A percentile compares a stretch with the other conserved stretches of the same genome.
These are phyloP conservation scores for Dendrobium officinale DNA, from an alignment of 106 monocot genomes.

Conservation along the genomic window DNA sequence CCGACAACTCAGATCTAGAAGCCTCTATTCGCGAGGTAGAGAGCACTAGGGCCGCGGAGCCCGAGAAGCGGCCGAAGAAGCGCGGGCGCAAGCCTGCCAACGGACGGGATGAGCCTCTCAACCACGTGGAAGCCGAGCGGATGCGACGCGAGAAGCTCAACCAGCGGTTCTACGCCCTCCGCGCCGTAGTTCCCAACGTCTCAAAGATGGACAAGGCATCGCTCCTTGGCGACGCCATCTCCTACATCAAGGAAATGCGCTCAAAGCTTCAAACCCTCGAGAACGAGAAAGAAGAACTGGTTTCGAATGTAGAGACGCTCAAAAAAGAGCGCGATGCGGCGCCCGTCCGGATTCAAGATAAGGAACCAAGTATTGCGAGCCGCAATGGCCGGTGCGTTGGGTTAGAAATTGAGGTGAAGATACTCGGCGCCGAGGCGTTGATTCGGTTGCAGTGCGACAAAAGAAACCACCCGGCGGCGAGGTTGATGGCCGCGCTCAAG, in stretches of 20 bases:
- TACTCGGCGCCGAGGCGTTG: conserved; percentile 53
- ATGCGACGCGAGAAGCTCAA: conserved; percentile 90
- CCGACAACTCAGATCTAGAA: conserved; percentile 76
- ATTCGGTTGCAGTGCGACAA: conserved; percentile 44
- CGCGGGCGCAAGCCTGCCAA: conserved; percentile 85
- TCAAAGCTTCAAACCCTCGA: conserved; percentile 35
- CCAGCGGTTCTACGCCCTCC: conserved; percentile 89
- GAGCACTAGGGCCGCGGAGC: conserved; percentile 38
- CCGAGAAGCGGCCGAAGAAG: conserved; percentile 63
- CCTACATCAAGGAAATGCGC: conserved; percentile 74
- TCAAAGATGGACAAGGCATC: conserved; percentile 99
- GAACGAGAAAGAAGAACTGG: conserved; percentile 34
- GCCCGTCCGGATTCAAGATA: background rate
- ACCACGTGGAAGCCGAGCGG: conserved; percentile 93
- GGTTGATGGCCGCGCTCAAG: conserved; percentile 46
- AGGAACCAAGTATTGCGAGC: background rate
- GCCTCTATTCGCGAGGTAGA: conserved; percentile 72
- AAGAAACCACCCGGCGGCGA: conserved; percentile 55
- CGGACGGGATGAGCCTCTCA: conserved; percentile 80
- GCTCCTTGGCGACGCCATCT: conserved; percentile 75
- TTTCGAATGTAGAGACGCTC: conserved; percentile 30
- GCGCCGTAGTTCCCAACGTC: conserved; percentile 89
- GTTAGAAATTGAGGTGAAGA: conserved; percentile 60
- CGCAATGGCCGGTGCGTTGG: conserved; percentile 21
- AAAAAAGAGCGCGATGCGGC: conserved; percentile 24